Conservation (phyloP, 176 grass and related monocot species). For the Tillandsia fasciculata region DNA sequence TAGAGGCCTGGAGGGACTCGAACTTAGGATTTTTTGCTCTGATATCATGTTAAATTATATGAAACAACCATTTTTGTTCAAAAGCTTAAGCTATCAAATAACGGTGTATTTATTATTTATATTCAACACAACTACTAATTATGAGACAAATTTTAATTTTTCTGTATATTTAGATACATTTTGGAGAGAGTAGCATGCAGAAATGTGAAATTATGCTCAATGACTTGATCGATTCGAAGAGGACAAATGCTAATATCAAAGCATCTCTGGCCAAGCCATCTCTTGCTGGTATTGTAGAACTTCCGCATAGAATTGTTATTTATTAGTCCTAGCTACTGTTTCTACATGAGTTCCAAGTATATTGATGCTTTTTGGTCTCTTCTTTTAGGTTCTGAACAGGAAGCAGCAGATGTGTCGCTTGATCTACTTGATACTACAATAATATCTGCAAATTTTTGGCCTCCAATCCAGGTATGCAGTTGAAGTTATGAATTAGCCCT, state of each 20-base stretch:
- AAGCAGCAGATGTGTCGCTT: slow-evolving; percentile 47
- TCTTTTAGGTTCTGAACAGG: slow-evolving; percentile 43
- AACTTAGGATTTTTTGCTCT: too few species aligned
- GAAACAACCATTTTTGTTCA: too few species aligned
- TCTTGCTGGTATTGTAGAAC: slow-evolving; percentile 24
- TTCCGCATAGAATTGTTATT: slow-evolving; percentile 10
- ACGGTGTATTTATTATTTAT: too few species aligned
- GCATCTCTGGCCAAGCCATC: slow-evolving; percentile 45
- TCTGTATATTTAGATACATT: slow-evolving; percentile 72
- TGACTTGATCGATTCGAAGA: slow-evolving; percentile 96
- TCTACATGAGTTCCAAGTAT: slow-evolving; percentile 1
- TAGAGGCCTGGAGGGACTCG: too few species aligned
- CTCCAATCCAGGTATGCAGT: slow-evolving; percentile 71
- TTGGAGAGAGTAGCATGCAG: slow-evolving; percentile 96
- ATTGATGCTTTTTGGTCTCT: slow-evolving; percentile 23
- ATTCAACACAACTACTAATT: not conserved
- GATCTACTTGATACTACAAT: slow-evolving; percentile 92
- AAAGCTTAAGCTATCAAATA: too few species aligned
- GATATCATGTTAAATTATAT: too few species aligned
- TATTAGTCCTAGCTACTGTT: slow-evolving; percentile 10
- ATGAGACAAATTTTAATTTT: not conserved
- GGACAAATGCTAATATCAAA: slow-evolving; percentile 96
- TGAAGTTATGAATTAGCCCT: slow-evolving; percentile 6
- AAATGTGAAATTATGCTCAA: slow-evolving; percentile 99
- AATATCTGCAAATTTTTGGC: slow-evolving; percentile 97